phyloP scores from a whole-genome alignment of 805 yeast genomes.

The Tetrapisispora phaffii region DNA sequence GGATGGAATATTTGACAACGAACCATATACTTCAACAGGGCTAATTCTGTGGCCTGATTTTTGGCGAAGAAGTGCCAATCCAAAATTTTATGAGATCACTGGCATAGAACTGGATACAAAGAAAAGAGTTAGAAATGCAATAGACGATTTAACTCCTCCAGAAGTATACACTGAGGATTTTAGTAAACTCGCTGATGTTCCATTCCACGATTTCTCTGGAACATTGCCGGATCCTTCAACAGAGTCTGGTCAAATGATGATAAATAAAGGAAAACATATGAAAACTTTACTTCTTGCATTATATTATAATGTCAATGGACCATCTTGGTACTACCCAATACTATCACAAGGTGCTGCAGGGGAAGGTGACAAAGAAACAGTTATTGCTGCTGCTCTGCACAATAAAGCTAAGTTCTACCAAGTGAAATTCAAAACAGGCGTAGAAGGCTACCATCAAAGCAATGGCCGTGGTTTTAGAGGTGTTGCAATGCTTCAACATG shows the following conservation, averaged over 20 bases:
- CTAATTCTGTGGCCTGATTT: conserved; percentile 75
- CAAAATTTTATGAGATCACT: conserved; percentile 60
- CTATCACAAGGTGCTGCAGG: conserved; percentile 71
- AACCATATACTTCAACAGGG: conserved; percentile 44
- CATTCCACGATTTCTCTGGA: conserved; percentile 52
- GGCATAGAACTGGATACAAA: conserved; percentile 39
- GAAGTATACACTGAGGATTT: conserved; percentile 12
- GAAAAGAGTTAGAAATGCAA: conserved; percentile 30
- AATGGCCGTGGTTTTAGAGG: conserved; percentile 39
- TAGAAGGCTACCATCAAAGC: conserved; percentile 31
- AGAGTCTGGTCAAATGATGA: conserved; percentile 62
- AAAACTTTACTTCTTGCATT: conserved; percentile 49
- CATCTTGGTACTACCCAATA: conserved; percentile 55
- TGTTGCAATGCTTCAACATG: conserved; percentile 67
- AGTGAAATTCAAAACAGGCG: conserved; percentile 30
- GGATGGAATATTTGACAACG: conserved; percentile 45
- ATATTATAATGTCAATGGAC: conserved; percentile 62
- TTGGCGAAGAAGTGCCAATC: conserved; percentile 78
- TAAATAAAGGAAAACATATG: conserved; percentile 51
- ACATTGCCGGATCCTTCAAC: conserved; percentile 61
- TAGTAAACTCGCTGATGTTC: conserved; percentile 27
- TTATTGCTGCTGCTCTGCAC: conserved; percentile 52
- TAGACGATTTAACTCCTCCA: conserved; percentile 30
- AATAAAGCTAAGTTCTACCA: conserved; percentile 41
- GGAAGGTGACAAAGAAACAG: conserved; percentile 73